Evolutionary conservation across 441 rosid species (phyloP).

Genomic region (Erysimum cheiri): DNA sequence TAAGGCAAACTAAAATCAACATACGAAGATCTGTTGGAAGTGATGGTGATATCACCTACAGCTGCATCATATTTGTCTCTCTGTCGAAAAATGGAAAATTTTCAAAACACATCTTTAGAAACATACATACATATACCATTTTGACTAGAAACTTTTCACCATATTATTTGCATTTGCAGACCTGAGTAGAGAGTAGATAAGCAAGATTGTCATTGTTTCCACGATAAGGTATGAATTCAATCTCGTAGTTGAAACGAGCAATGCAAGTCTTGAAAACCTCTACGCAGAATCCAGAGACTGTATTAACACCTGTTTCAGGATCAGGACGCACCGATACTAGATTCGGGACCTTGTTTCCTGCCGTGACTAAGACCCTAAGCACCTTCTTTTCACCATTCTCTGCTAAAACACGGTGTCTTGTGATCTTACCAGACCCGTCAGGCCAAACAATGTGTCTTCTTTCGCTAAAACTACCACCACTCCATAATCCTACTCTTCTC

Average conservation of each 20-base stretch:
- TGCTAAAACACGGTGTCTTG: slow-evolving; percentile 37
- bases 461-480: neutral
- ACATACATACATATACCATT: slow-evolving; percentile 17
- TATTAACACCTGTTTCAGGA: slow-evolving; percentile 23
- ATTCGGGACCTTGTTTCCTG: slow-evolving; percentile 38
- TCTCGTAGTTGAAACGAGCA: slow-evolving; percentile 35
- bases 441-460: slow-evolving; percentile 35
- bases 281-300: slow-evolving; percentile 44
- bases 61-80: slow-evolving; percentile 50
- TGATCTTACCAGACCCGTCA: slow-evolving; percentile 25
- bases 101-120: slow-evolving; percentile 4
- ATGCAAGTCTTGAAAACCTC: slow-evolving; percentile 50
- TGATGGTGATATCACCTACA: slow-evolving; percentile 57
- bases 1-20: slow-evolving; percentile 57
- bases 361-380: slow-evolving; percentile 47
- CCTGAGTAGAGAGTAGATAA: slow-evolving; percentile 25
- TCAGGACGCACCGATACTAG: slow-evolving; percentile 40
- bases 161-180: neutral
- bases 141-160: neutral
- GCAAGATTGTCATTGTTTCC: slow-evolving; percentile 37
- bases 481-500: slow-evolving; percentile 31
- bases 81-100: slow-evolving; percentile 1
- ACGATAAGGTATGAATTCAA: slow-evolving; percentile 46
- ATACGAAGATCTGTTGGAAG: slow-evolving; percentile 44
- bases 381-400: slow-evolving; percentile 24